Evolutionary conservation across 1,284 basidiomycete species (phyloP).

Genomic region (Boletus sp.): DNA sequence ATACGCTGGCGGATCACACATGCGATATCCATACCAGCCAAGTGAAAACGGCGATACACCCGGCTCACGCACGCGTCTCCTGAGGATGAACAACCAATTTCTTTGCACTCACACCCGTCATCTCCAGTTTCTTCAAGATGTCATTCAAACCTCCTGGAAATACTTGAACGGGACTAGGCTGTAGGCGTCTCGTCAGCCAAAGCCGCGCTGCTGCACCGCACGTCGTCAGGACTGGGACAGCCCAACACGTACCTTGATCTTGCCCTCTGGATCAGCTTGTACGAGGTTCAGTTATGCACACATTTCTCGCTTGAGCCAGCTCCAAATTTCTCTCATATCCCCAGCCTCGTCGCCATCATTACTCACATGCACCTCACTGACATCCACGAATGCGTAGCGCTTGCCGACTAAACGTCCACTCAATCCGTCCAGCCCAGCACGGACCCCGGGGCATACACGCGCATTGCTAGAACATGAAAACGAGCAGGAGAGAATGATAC

Average conservation of each 20-base stretch:
- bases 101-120: slow-evolving; percentile 21
- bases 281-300: slow-evolving; percentile 2
- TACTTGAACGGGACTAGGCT: slow-evolving; percentile 29
- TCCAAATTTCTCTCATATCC: slow-evolving; percentile 24
- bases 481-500: slow-evolving; percentile 57
- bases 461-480: slow-evolving; percentile 38
- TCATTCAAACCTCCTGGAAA: slow-evolving; percentile 22
- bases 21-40: background rate
- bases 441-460: slow-evolving; percentile 10
- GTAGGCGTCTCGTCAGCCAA: background rate
- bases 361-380: slow-evolving; percentile 22
- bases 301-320: slow-evolving; percentile 32
- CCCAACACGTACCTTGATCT: slow-evolving; percentile 24
- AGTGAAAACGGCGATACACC: background rate
- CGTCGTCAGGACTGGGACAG: no score
- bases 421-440: slow-evolving; percentile 30
- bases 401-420: slow-evolving; percentile 43
- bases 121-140: slow-evolving; percentile 20
- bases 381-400: slow-evolving; percentile 53
- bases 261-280: slow-evolving; percentile 18
- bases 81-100: slow-evolving; percentile 27
- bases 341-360: background rate
- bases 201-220: no score
- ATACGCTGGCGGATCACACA: slow-evolving; percentile 5
- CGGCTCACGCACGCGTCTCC: slow-evolving; percentile 21